Conservation (phyloP, 164 flowering plant species). For the Vitis riparia region DNA sequence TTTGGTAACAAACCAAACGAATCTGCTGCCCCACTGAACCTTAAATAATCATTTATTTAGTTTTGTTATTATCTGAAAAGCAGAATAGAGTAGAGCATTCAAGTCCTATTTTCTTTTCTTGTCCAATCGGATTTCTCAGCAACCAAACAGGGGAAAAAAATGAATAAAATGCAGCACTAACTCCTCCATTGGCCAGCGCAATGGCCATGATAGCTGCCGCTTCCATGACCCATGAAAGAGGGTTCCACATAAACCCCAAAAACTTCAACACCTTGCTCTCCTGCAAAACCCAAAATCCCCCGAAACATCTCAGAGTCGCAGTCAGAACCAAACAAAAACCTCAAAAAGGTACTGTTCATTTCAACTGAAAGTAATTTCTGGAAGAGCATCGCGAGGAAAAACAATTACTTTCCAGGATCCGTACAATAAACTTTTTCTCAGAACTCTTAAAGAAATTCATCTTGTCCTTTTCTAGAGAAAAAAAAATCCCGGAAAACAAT, state of each 20-base stretch:
- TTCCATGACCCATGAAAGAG: conserved; percentile 97
- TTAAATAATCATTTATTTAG: too few species aligned
- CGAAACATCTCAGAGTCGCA: too few species aligned
- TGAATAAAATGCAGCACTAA: conserved; percentile 24
- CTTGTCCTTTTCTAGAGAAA: not conserved
- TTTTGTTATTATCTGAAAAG: not conserved
- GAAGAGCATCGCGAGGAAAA: too few species aligned
- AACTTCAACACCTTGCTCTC: conserved; percentile 89
- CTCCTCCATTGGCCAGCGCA: conserved; percentile 94
- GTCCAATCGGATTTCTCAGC: not conserved
- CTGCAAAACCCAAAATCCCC: conserved; percentile 37
- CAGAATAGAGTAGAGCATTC: not conserved
- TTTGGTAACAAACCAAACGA: not conserved
- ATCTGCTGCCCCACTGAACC: too few species aligned
- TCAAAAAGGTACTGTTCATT: conserved; percentile 7
- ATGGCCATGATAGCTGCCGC: conserved; percentile 96
- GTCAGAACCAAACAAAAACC: conserved; percentile 23
- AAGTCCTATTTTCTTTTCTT: not conserved
- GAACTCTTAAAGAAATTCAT: not conserved
- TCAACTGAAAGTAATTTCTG: too few species aligned
- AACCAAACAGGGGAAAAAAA: conserved; percentile 1
- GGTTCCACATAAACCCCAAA: conserved; percentile 95
- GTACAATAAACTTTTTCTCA: too few species aligned
- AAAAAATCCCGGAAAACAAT: not conserved
- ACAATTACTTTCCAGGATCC: too few species aligned